These are phyloP conservation scores for Hymenoscyphus albidus DNA, from an alignment of 2,329 filamentous ascomycete genomes.

Conservation along the genomic window DNA sequence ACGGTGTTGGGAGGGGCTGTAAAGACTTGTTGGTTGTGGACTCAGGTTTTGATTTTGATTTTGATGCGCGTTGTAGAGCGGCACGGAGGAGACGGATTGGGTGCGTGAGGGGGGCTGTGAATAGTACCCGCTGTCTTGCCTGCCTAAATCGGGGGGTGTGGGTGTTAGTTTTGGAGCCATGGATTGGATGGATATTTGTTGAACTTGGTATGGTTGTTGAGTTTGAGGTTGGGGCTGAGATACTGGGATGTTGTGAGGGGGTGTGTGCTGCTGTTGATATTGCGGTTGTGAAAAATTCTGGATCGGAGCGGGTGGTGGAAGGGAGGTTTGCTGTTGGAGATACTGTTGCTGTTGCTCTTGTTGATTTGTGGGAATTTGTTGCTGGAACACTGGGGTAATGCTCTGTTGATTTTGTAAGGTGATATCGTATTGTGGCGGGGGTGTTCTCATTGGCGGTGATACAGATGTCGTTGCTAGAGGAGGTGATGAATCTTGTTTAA, in stretches of 20 bases:
- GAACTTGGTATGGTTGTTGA: not conserved
- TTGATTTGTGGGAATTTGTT: not conserved
- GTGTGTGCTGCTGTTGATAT: not conserved
- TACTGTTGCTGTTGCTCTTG: not conserved
- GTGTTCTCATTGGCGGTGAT: not conserved
- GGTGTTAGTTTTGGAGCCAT: not conserved
- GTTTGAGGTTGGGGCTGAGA: not conserved
- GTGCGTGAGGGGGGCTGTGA: not conserved
- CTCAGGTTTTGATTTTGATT: not conserved
- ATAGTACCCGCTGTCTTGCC: slow-evolving; percentile 4
- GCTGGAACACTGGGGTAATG: not conserved
- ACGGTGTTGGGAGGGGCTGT: slow-evolving; percentile 6
- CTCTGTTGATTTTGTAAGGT: not conserved
- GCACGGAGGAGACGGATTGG: slow-evolving; percentile 1
- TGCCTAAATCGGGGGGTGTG: not conserved
- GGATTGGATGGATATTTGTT: not conserved
- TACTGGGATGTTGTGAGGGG: not conserved
- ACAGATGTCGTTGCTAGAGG: not conserved
- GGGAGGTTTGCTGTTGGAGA: not conserved
- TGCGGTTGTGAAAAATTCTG: not conserved
- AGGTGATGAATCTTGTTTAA: not conserved
- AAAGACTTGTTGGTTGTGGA: not conserved
- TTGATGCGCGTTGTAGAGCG: not conserved
- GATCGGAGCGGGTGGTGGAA: not conserved
- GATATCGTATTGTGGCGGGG: slow-evolving; percentile 3